Percentiles rank a stretch among this genome's conserved stretches.
phyloP scores from a whole-genome alignment of 345 rosid species.

The Leavenworthia alabamica region DNA sequence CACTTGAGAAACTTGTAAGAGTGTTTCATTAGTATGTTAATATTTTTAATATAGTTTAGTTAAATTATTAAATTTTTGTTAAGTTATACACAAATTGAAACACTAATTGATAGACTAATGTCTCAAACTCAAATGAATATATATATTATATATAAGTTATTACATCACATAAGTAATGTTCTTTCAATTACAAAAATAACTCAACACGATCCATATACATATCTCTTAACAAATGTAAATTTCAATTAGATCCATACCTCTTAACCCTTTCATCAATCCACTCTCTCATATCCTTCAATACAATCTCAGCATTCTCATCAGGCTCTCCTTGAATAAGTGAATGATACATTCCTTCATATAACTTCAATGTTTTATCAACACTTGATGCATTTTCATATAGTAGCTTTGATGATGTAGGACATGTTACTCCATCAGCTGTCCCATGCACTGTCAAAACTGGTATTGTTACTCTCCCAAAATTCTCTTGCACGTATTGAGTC shows the following conservation, averaged over 20 bases:
- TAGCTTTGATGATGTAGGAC: constrained; percentile 63
- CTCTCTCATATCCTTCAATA: constrained; percentile 85
- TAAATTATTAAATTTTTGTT: too few species aligned
- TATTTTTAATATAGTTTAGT: too few species aligned
- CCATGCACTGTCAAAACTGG: constrained; percentile 79
- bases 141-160: neutral
- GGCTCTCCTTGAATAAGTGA: constrained; percentile 92
- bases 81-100: too few species aligned
- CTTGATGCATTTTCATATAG: constrained; percentile 75
- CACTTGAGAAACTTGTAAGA: too few species aligned
- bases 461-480: constrained; percentile 49
- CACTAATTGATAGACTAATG: too few species aligned
- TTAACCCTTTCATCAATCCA: constrained; percentile 87
- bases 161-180: constrained; percentile 15
- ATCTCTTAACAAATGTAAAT: neutral
- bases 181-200: constrained; percentile 18
- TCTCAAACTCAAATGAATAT: too few species aligned
- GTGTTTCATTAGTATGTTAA: too few species aligned
- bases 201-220: constrained; percentile 10
- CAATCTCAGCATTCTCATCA: constrained; percentile 61
- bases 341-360: constrained; percentile 94
- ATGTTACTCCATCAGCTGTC: constrained; percentile 73
- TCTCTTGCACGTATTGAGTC: constrained; percentile 72
- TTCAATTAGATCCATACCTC: constrained; percentile 45
- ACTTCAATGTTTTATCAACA: constrained; percentile 65